A percentile compares a stretch with the other conserved stretches of the same genome.
These are phyloP conservation scores for Tulasnella sp. DNA, from an alignment of 768 basidiomycete species.

Conservation along the genomic window DNA sequence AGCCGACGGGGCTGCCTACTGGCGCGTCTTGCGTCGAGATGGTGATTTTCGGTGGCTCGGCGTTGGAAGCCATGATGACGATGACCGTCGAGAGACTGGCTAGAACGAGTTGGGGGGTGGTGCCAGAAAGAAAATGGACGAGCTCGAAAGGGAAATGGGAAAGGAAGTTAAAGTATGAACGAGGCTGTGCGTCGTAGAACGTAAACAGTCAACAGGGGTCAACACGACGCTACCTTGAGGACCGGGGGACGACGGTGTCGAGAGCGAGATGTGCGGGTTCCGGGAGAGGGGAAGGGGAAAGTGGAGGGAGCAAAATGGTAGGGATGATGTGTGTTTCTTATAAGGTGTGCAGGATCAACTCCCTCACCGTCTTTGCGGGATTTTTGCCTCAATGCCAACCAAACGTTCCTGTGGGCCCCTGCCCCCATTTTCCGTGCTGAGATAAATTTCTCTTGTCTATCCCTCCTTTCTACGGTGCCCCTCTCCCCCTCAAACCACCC, in stretches of 20 bases:
- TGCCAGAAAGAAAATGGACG: not conserved
- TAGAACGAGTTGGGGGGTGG: not conserved
- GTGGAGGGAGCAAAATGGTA: not conserved
- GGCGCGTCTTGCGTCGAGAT: conserved; percentile 29
- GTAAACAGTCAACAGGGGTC: conserved; percentile 17
- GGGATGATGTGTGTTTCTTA: not conserved
- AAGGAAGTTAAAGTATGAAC: not conserved
- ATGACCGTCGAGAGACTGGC: not conserved
- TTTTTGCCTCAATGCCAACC: not conserved
- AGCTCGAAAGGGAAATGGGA: conserved; percentile 6
- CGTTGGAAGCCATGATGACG: conserved; percentile 1
- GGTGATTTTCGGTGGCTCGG: not conserved
- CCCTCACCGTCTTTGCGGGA: not conserved
- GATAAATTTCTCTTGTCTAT: not conserved
- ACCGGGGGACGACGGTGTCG: not conserved
- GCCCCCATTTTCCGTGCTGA: not conserved
- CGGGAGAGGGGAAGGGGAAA: not conserved
- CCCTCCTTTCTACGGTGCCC: not conserved
- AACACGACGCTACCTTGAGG: conserved; percentile 7
- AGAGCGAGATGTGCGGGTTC: no score
- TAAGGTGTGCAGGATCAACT: not conserved
- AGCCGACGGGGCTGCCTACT: not conserved
- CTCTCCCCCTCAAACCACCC: not conserved
- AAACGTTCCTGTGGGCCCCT: not conserved
- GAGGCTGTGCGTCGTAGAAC: not conserved